phyloP scores from a whole-genome alignment of 1,139 yeast genomes.

The Candida sp. region DNA sequence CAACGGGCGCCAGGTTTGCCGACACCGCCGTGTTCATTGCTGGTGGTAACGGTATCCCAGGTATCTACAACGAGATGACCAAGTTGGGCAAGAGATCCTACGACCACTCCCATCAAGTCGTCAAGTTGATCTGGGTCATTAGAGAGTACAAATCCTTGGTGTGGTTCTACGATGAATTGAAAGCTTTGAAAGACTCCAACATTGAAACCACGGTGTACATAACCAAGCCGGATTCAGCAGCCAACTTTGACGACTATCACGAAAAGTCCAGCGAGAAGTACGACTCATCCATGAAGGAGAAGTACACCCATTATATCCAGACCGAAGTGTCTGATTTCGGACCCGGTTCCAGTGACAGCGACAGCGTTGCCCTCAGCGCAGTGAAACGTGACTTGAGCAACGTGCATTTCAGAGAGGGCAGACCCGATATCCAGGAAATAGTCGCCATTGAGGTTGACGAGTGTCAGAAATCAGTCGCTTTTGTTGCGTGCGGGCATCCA shows the following conservation, averaged over 20 bases:
- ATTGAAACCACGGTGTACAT: conserved; percentile 32
- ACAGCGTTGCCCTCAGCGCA: conserved; percentile 8
- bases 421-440: conserved; percentile 33
- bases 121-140: conserved; percentile 39
- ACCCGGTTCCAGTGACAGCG: conserved; percentile 1
- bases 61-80: conserved; percentile 41
- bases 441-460: conserved; percentile 30
- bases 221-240: conserved; percentile 42
- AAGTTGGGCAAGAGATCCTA: conserved; percentile 21
- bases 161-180: conserved; percentile 40
- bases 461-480: conserved; percentile 37
- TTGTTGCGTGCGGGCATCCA: conserved; percentile 58
- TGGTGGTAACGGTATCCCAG: conserved; percentile 50
- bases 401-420: conserved; percentile 31
- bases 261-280: not conserved
- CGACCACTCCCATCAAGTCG: conserved; percentile 18
- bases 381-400: conserved; percentile 27
- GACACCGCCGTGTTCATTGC: conserved; percentile 45
- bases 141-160: conserved; percentile 31
- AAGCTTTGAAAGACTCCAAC: conserved; percentile 23
- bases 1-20: conserved; percentile 30
- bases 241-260: conserved; percentile 11
- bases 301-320: conserved; percentile 11
- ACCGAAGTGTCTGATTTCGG: conserved; percentile 8
- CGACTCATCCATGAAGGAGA: conserved; percentile 6